Percentiles rank a stretch among this genome's conserved stretches.
phyloP scores from a whole-genome alignment of 176 grass and related monocot species.

The Guadua angustifolia region DNA sequence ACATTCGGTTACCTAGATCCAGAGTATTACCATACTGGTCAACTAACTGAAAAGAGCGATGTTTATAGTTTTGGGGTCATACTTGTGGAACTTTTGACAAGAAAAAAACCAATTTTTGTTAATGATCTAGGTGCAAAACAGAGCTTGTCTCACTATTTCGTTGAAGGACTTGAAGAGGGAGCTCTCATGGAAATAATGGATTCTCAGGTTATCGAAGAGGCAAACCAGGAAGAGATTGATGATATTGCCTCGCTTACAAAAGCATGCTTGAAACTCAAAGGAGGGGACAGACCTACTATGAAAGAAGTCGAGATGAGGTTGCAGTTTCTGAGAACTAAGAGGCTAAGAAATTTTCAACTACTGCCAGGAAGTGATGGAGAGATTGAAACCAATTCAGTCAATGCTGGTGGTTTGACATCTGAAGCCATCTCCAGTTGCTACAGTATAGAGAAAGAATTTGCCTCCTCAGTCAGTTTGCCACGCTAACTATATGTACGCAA shows the following conservation, averaged over 20 bases:
- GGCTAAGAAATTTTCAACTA: background rate
- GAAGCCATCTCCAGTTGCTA: background rate
- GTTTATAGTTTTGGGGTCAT: conserved; percentile 69
- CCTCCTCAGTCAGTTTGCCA: background rate
- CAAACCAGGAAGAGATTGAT: conserved; percentile 24
- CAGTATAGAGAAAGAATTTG: conserved; percentile 37
- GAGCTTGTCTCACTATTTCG: conserved; percentile 42
- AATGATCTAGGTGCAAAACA: conserved; percentile 22
- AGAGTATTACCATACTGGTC: conserved; percentile 47
- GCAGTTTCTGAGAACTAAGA: conserved; percentile 37
- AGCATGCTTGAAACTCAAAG: conserved; percentile 45
- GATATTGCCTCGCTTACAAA: conserved; percentile 20
- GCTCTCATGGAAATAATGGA: conserved; percentile 30
- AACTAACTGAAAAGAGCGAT: conserved; percentile 62
- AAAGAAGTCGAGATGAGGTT: conserved; percentile 56
- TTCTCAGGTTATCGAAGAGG: conserved; percentile 31
- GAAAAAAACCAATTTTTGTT: conserved; percentile 47
- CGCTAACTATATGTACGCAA: background rate
- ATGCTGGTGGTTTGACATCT: no score
- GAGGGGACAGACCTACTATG: conserved; percentile 41
- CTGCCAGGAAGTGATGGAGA: background rate
- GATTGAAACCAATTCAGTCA: background rate
- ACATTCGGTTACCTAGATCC: conserved; percentile 57
- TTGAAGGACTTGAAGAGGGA: conserved; percentile 16
- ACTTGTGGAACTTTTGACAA: conserved; percentile 44